Conservation (phyloP, 345 rosid genomes). For the Pistacia integerrima region DNA sequence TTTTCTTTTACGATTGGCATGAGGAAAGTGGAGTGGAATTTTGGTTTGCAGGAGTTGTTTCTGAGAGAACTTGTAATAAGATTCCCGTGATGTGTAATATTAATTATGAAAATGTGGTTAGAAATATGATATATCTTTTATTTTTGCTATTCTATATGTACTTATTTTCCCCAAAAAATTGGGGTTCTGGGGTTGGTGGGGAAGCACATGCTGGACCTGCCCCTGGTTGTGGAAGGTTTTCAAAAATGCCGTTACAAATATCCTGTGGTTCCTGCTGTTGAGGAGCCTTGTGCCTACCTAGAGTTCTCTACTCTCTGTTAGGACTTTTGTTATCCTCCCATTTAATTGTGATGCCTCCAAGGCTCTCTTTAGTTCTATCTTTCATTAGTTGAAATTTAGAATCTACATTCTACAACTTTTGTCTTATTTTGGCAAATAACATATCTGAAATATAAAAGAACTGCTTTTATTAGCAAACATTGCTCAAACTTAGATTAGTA, state of each 20-base stretch:
- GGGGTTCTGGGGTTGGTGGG: no score
- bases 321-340: neutral
- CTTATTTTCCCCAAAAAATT: no score
- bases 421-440: neutral
- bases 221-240: neutral
- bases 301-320: neutral
- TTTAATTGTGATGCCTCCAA: neutral
- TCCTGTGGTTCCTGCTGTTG: neutral
- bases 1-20: no score
- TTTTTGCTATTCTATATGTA: no score
- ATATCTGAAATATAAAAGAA: neutral
- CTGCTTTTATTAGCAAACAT: neutral
- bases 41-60: no score
- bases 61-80: no score
- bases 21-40: no score
- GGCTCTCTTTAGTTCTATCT: neutral
- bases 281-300: neutral
- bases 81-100: no score
- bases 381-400: neutral
- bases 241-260: neutral
- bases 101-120: no score
- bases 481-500: neutral
- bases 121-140: no score
- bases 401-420: neutral
- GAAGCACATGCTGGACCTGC: no score